Conservation (phyloP, 2,329 filamentous ascomycete genomes). For the Diaporthe citri region DNA sequence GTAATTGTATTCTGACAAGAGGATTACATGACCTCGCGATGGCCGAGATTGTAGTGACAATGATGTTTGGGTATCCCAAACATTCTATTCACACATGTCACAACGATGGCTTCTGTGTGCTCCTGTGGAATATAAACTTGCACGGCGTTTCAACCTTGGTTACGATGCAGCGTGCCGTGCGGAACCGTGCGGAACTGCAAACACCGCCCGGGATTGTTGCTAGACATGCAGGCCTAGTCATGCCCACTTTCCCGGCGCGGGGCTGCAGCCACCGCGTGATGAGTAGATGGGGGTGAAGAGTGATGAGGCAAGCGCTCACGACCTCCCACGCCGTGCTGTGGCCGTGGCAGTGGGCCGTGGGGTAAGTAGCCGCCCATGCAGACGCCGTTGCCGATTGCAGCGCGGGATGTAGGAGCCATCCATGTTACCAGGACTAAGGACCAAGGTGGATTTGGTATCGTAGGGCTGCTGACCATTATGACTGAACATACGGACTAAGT, state of each 20-base stretch:
- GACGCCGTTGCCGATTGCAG: constrained; percentile 20
- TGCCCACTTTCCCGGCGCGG: neutral
- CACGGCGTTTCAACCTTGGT: neutral
- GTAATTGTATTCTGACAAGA: too few species aligned
- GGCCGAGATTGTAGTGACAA: neutral
- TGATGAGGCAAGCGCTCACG: neutral
- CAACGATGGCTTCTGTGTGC: neutral
- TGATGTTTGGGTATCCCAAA: neutral
- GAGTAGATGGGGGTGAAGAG: neutral
- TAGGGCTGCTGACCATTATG: neutral
- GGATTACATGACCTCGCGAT: neutral
- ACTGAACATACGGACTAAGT: neutral
- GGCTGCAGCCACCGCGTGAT: constrained; percentile 17
- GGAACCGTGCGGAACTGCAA: neutral
- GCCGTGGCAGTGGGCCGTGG: neutral
- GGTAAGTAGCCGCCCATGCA: neutral
- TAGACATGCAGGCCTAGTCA: neutral
- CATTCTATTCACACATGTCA: neutral
- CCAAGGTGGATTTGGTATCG: neutral
- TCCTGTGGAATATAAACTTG: neutral
- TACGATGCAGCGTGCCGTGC: neutral
- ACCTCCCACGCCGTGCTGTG: neutral
- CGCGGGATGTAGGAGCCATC: neutral
- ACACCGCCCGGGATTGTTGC: neutral
- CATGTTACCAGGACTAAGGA: neutral